Conservation (phyloP, 345 rosid genomes). For the Rhodomyrtus tomentosa region DNA sequence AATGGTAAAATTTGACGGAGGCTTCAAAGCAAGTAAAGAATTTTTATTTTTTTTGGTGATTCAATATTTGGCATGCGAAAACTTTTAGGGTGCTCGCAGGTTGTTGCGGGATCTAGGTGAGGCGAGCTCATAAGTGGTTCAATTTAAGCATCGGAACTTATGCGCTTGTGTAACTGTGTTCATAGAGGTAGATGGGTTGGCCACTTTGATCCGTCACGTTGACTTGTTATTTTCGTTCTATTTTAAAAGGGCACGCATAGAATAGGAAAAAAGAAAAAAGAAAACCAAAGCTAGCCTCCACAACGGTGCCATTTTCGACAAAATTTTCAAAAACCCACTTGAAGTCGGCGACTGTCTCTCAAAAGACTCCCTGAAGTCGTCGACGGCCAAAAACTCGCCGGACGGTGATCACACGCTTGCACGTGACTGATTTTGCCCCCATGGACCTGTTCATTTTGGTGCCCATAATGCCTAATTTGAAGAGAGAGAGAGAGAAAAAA, state of each 20-base stretch:
- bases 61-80: background rate
- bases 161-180: background rate
- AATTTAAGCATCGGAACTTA: background rate
- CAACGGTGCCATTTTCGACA: background rate
- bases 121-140: no score
- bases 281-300: background rate
- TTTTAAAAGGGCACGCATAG: background rate
- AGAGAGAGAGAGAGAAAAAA: no score
- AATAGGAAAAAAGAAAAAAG: background rate
- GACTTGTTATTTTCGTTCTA: background rate
- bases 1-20: no score
- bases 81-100: no score
- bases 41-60: background rate
- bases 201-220: background rate
- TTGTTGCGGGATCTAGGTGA: no score
- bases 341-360: background rate
- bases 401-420: no score
- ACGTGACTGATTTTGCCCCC: no score
- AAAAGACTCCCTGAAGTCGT: no score
- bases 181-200: background rate
- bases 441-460: no score
- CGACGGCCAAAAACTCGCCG: no score
- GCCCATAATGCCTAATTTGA: no score
- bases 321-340: background rate
- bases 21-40: background rate